Conservation (phyloP, 768 basidiomycete genomes). For the Xanthoconium stramineum region DNA sequence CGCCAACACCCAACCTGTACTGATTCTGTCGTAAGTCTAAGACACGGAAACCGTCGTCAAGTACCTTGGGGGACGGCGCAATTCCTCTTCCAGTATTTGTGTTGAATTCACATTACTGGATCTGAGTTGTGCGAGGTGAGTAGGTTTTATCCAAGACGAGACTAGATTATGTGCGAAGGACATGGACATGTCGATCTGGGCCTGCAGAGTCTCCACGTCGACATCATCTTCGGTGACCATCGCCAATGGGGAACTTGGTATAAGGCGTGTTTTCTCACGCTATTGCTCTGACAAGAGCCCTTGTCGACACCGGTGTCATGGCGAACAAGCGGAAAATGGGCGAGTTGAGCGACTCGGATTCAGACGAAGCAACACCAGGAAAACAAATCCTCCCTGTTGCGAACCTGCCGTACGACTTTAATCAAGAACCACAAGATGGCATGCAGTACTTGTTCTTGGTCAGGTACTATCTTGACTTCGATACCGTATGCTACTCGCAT, state of each 20-base stretch:
- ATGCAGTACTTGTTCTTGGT: slow-evolving; percentile 81
- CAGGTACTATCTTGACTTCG: slow-evolving; percentile 43
- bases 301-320: slow-evolving; percentile 11
- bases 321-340: slow-evolving; percentile 55
- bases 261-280: slow-evolving; percentile 20
- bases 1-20: slow-evolving; percentile 72
- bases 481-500: background rate
- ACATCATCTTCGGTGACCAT: slow-evolving; percentile 51
- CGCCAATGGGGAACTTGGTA: background rate
- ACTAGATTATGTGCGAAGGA: slow-evolving; percentile 71
- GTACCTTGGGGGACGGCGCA: slow-evolving; percentile 70
- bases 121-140: slow-evolving; percentile 36
- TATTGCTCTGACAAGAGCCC: background rate
- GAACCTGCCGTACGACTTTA: slow-evolving; percentile 65
- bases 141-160: slow-evolving; percentile 72
- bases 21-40: slow-evolving; percentile 7
- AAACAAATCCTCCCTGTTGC: slow-evolving; percentile 81
- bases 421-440: slow-evolving; percentile 65
- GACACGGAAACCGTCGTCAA: background rate
- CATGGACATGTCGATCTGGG: slow-evolving; percentile 80
- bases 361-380: slow-evolving; percentile 60
- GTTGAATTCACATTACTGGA: slow-evolving; percentile 35
- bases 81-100: slow-evolving; percentile 61
- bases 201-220: slow-evolving; percentile 67
- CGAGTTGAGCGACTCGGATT: slow-evolving; percentile 49